Evolutionary conservation across 352 stramenopile genomes (phyloP), one percentile per base, ranked within the genome.

Genomic region (Saprolegnia parasitica): DNA sequence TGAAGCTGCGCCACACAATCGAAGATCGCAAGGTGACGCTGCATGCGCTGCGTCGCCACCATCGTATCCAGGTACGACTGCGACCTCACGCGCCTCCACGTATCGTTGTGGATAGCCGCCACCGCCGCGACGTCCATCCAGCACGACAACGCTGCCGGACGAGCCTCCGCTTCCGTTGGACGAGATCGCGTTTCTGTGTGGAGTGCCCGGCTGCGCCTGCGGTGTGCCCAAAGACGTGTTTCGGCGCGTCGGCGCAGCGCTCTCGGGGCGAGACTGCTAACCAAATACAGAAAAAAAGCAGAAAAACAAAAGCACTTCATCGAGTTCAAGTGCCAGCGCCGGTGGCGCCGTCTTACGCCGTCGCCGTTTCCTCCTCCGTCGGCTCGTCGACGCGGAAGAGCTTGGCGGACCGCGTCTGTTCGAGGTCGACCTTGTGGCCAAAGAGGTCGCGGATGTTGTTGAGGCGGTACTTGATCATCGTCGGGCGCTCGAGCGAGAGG

Each of bases 401-500:
- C 73, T 93, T 91, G 74, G 96, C 95, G 73, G 89, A 96, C 84
- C 84, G 84, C 42, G 96, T 99, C 75, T 97, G 89, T 58, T 96
- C 93, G 74, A 99, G 85, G 80, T 98, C 96, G 49, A 98, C 88
- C 88, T 99, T 99, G 86, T 99, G 98, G 73, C 98, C 98, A 77
- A 99, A 99, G 65, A 99, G 93, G 78, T 99, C 96, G 65, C 97
- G 88, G 78, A 99, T 99, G 84, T 99, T 99, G 76, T 93, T 98
- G 71, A 99, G 96, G 42, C 95, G 88, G 82, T 99, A 99, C 88
- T 99, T 99, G 85, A 99, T 99, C 98, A 99, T 99, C 37, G 98
- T 99, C 39, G 98, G 98, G 67, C 98, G 88, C 78, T 99, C 98
- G 21, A 99, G 87, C 49, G 95, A 99, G 65, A 99, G 83, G 49